Percentiles rank a stretch among this genome's conserved stretches.
phyloP scores from a whole-genome alignment of 495 filamentous ascomycete genomes.

The Ramalina intermedia region DNA sequence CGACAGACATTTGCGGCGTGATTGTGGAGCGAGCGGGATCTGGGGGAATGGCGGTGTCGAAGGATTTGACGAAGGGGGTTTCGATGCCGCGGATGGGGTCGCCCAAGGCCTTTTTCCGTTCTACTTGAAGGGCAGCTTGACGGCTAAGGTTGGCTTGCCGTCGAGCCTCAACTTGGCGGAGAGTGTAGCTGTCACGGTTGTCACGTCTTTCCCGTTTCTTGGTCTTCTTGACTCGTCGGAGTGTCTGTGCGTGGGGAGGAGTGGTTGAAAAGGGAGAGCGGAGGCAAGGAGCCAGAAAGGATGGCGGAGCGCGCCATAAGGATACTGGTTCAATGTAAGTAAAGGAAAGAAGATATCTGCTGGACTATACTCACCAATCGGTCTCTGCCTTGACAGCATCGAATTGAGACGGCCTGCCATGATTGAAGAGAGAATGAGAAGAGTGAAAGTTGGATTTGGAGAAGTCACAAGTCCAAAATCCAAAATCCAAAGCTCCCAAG shows the following conservation, averaged over 20 bases:
- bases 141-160: constrained; percentile 67
- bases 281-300: constrained; percentile 13
- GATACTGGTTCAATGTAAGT: constrained; percentile 5
- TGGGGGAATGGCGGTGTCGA: constrained; percentile 41
- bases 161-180: constrained; percentile 60
- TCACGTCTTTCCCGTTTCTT: constrained; percentile 33
- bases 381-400: not conserved
- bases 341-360: too few species aligned
- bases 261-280: constrained; percentile 10
- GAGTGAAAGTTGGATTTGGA: not conserved
- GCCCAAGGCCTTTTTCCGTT: constrained; percentile 46
- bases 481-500: not conserved
- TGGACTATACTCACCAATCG: not conserved
- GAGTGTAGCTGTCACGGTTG: constrained; percentile 45
- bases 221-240: not conserved
- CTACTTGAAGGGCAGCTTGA: constrained; percentile 46
- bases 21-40: not conserved
- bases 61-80: constrained; percentile 73
- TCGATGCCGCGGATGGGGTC: constrained; percentile 63
- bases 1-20: not conserved
- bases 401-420: not conserved
- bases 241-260: not conserved
- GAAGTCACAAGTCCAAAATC: too few species aligned
- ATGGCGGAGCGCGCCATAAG: constrained; percentile 5
- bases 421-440: not conserved